Evolutionary conservation across 257 asterid species (phyloP), one percentile per base, ranked within the genome.

Genomic region (Solanum chiquidenum): DNA sequence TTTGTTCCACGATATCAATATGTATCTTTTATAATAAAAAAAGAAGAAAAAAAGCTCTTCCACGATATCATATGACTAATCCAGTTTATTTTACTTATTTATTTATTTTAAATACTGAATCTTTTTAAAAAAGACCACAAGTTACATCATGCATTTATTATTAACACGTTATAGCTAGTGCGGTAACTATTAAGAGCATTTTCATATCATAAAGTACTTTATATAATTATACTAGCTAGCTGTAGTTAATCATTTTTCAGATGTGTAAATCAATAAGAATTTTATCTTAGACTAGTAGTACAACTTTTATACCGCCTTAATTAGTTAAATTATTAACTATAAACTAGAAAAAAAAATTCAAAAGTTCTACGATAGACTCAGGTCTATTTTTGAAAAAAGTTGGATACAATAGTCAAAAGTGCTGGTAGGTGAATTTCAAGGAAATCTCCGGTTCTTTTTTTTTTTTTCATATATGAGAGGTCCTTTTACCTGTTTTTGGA

Each of bases 351-450:
- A 12, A 46, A 46, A 4, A 18, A 4, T 12, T 46, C 55, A 46
- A 46, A 12, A 12, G 20, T 35, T 60, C 62, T 71, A 29, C 58
- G 3, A 35, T 35, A 42, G 27, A 34, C 25, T 25, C 20, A 14
- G 35, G 60, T 66, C 38, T 55, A 58, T 55, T 83, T 37, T 55
- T 52, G 21, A 7, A 83, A 33, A 83, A 84, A 31, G 16, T 60
- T 60, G 75, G 72, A 84, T 2, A 60, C 29, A 87, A 64, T 82
- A 64, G 42, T 31, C 33, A 40, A 77, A 16, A 77, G 46, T 46
- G 86, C 18, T 29, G 90, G 90, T 87, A 29, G 90, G 88, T 85
- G 88, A 85, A 60, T 62, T 77, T 64, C 83, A 62, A 87, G 46
- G 60, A 31, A 77, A 83, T 73, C 25, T 89, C 29, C 25, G 27